These are phyloP conservation scores for Mycosphaerella sp. DNA, from an alignment of 2,329 filamentous ascomycete species.

Conservation along the genomic window DNA sequence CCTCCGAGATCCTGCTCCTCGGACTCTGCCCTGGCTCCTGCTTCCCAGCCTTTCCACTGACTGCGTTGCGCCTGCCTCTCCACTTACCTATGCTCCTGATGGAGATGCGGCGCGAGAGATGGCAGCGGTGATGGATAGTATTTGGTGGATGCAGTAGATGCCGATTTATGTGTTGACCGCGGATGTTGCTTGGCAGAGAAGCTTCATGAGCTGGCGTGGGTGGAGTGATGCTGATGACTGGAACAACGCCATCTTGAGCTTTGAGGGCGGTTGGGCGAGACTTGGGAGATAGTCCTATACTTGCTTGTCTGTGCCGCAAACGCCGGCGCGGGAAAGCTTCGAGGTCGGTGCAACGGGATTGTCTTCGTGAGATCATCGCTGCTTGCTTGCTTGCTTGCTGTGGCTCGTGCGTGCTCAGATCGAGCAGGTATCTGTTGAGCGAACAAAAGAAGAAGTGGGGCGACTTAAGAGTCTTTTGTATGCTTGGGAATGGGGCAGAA, in stretches of 20 bases:
- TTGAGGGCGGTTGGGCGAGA: not conserved
- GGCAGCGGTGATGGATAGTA: not conserved
- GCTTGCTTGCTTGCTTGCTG: not conserved
- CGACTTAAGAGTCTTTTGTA: not conserved
- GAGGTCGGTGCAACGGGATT: not conserved
- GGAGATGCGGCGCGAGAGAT: not conserved
- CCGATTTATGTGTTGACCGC: not conserved
- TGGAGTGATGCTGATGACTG: not conserved
- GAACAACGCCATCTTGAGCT: not conserved
- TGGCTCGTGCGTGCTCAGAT: not conserved
- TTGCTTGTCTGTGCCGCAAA: not conserved
- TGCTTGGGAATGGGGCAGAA: not conserved
- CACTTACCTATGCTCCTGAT: not conserved
- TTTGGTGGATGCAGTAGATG: not conserved
- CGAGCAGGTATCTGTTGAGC: not conserved
- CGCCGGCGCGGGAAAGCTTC: not conserved
- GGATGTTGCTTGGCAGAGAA: not conserved
- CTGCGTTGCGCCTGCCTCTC: constrained; percentile 2
- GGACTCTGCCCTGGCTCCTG: not conserved
- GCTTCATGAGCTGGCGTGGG: not conserved
- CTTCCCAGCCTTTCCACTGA: constrained; percentile 2
- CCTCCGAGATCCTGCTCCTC: constrained; percentile 1
- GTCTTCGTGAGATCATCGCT: not conserved
- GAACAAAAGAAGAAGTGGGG: not conserved
- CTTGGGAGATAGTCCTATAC: not conserved